phyloP scores from a whole-genome alignment of 1,139 yeast genomes.

The Diutina catenulata region DNA sequence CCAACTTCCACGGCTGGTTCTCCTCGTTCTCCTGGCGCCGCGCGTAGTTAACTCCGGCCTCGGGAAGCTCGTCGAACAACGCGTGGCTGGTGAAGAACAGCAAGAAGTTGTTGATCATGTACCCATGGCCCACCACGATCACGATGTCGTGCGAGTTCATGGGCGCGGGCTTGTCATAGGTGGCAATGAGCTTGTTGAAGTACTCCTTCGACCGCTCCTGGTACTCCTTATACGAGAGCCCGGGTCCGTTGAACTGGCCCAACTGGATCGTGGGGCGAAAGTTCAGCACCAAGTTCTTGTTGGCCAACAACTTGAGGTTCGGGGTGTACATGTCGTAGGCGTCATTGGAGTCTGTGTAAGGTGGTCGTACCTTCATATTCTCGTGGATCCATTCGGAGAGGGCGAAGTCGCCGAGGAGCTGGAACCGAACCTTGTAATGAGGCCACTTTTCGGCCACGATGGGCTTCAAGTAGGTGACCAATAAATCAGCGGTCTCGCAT shows the following conservation, averaged over 20 bases:
- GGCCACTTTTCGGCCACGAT: constrained; percentile 17
- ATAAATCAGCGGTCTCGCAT: constrained; percentile 33
- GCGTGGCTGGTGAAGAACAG: constrained; percentile 34
- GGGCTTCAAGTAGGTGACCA: constrained; percentile 21
- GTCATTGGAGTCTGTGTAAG: constrained; percentile 32
- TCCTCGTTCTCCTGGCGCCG: constrained; percentile 11
- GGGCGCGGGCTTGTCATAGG: constrained; percentile 29
- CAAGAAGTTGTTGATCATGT: constrained; percentile 28
- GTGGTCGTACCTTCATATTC: constrained; percentile 32
- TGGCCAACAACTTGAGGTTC: constrained; percentile 25
- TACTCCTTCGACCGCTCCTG: constrained; percentile 30
- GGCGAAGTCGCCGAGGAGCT: constrained; percentile 35
- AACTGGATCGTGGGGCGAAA: constrained; percentile 35
- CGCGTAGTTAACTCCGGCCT: constrained; percentile 27
- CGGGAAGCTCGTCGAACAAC: constrained; percentile 36
- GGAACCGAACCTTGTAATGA: constrained; percentile 25
- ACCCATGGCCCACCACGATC: constrained; percentile 33
- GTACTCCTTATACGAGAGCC: constrained; percentile 29
- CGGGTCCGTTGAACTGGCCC: constrained; percentile 38
- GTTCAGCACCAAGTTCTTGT: constrained; percentile 26
- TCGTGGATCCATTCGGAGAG: constrained; percentile 39
- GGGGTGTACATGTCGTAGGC: constrained; percentile 40
- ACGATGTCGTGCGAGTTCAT: constrained; percentile 25
- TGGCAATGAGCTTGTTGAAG: constrained; percentile 31
- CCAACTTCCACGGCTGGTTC: constrained; percentile 20